Base-by-base conservation (phyloP, 768 basidiomycete genomes). In the Tylopilus sp. region DNA sequence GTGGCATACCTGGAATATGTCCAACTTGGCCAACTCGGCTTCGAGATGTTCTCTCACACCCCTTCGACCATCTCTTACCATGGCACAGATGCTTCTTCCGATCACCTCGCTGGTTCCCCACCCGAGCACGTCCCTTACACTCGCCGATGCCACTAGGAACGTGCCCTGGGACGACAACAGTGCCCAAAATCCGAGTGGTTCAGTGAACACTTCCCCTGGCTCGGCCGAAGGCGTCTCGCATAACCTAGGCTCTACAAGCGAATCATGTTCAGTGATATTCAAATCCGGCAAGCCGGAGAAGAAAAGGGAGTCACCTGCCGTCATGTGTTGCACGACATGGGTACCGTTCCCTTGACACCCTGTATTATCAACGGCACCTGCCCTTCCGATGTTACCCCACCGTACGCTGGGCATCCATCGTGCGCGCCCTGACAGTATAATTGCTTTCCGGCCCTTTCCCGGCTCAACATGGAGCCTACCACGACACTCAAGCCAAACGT, bases 401-500 rank as follows among this genome's bases (percentile, higher is more conserved):
- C 64, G 67, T 21, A 92, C 66, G 2, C 58, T 64, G 8, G 83
- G 81, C 76, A 90, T 85, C 60, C 77, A 77, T 40, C 86, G 72
- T 26, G 85, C 80, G 9, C 95, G 77, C 0, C 88, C 95, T 50
- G 81, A 82, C n/a, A 99, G 76, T 31, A 99, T 82, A 62, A 99
- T 92, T 2, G 93, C 91, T 70, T 98, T 97, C 33, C 93, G 75
- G 1, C 93, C 93, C 64, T 98, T 98, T 1, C 93, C 92, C 0
- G 92, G 86, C 72, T 99, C 95, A 50, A 90, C 80, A 61, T 95
- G 88, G 36, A 98, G 76, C 26, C 91, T 76, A 1, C 95, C 95
- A n/a, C 86, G 76, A 44, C 85, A 87, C 66, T 97, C 92, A 15
- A 98, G 75, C 95, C 95, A 99, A 18, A 93, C 79, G 69, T 87